Base-by-base conservation (phyloP, 352 stramenopile genomes). In the Globisporangium solare region DNA sequence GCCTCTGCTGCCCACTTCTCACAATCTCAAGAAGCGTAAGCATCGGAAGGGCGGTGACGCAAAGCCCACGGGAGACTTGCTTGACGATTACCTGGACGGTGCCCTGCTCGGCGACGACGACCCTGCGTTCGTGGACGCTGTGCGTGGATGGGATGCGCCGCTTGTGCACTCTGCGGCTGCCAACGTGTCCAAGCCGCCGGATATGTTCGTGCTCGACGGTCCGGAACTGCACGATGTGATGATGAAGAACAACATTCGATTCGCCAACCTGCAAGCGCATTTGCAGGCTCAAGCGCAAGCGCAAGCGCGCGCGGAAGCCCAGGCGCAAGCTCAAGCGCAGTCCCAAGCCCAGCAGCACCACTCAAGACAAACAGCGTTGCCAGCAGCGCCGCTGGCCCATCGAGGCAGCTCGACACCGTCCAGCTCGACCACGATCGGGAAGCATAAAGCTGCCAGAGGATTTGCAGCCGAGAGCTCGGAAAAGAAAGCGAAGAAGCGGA, bases 121-220 rank as follows among this genome's bases (percentile, higher is more conserved):
- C 10, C 60, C 67, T 42, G 45, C 22, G 20, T 77, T 80, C 47
- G 63, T 76, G 43, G 65, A 77, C 40, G 35, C 68, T 21, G 68
- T 80, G 51, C 66, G 63, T 31, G 68, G 66, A 6, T 80, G 71
- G 71, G 64, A 54, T 6, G 56, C 54, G 6, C 35, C 24, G 24
- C 24, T 5, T 27, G 24, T 5, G 24, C 24, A 27, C 24, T 27
- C 24, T 27, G 24, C 5, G 24, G 24, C 24, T 27, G 24, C 24
- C 24, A 42, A 20, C 13, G 51, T 18, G 41, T 40, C n/a, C 2
- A 27, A 27, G 6, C 21, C 22, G 17, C 51, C 20, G 35, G 24
- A 27, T 13, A 22, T 39, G 39, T 15, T 51, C 54, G 3, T 27
- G n/a, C 20, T 43, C 35, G 32, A 49, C 6, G 53, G 47, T 14